Base-by-base conservation (phyloP, 768 basidiomycete species). In the Collybia sordida region DNA sequence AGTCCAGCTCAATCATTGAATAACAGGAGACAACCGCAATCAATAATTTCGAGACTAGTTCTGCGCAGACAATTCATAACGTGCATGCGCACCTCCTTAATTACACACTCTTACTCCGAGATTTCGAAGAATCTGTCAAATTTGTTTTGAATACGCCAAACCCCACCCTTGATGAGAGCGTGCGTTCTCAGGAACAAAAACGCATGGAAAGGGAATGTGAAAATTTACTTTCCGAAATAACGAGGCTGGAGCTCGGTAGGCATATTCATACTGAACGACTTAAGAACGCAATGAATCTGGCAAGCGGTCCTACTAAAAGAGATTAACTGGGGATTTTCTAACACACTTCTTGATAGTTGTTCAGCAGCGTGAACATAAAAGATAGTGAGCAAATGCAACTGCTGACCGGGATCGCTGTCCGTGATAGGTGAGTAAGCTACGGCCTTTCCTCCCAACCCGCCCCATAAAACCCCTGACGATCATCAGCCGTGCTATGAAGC, bases 51-150 rank as follows among this genome's bases (percentile, higher is more conserved):
- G 67, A 75, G 41, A 70, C 72, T 61, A 58, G 55, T n/a, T 70
- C 81, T 18, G 82, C 83, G 2, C 75, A 69, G 14, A 73, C 80
- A 43, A 68, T 85, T 36, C 81, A 86, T 52, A 67, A 79, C 53
- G 70, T 86, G 50, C 80, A 79, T 31, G 83, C 83, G 0, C 82
- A 85, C 52, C 73, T 79, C 25, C 70, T 86, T 3, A 79, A 82
- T 62, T 82, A 85, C 60, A 66, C 70, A 6, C 74, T 77, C 7
- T 72, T 86, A 14, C 69, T 85, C 4, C 70, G 75, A 14, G 79
- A 83, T 51, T 83, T 83, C 54, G 60, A 59, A 6, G 79, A 82
- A 56, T 70, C 79, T 2, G 74, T 85, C 31, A 15, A 54, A 1
- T 86, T 86, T 51, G 66, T 85, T 15, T 55, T 58, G 23, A 66